phyloP scores from a whole-genome alignment of 2,329 filamentous ascomycete species.

The Nannizziopsis arthrosporioides region DNA sequence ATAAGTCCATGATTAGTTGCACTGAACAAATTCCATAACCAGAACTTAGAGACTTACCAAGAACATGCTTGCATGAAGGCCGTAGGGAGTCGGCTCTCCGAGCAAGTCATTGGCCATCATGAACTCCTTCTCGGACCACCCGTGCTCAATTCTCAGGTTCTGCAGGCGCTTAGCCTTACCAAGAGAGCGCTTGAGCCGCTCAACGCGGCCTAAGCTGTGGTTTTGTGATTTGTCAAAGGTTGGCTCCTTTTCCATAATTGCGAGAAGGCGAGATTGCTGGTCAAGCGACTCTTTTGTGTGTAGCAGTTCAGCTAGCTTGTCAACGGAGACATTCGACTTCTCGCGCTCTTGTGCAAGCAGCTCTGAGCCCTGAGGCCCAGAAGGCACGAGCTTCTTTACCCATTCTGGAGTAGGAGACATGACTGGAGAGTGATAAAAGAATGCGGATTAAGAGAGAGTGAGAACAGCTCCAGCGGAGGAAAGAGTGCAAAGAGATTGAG shows the following conservation, averaged over 20 bases:
- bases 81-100: slow-evolving; percentile 62
- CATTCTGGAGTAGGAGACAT: slow-evolving; percentile 45
- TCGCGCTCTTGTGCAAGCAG: slow-evolving; percentile 57
- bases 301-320: slow-evolving; percentile 56
- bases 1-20: neutral
- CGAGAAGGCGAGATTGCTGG: slow-evolving; percentile 48
- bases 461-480: neutral
- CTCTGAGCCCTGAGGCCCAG: slow-evolving; percentile 56
- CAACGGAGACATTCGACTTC: slow-evolving; percentile 54
- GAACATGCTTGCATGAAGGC: slow-evolving; percentile 61
- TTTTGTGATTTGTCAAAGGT: slow-evolving; percentile 70
- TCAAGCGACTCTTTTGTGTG: slow-evolving; percentile 56
- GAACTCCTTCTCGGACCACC: slow-evolving; percentile 56
- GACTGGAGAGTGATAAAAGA: neutral
- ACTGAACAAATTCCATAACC: neutral
- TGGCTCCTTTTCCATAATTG: slow-evolving; percentile 54
- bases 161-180: slow-evolving; percentile 59
- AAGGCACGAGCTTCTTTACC: slow-evolving; percentile 55
- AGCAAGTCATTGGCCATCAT: slow-evolving; percentile 55
- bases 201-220: slow-evolving; percentile 59
- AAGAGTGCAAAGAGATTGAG: neutral
- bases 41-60: slow-evolving; percentile 36
- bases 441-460: neutral
- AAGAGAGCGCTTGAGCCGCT: slow-evolving; percentile 57
- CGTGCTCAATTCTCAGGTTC: slow-evolving; percentile 53